Evolutionary conservation across 2,329 filamentous ascomycete species (phyloP), one percentile per base, ranked within the genome.

Genomic region (Tolypocladium sp.): DNA sequence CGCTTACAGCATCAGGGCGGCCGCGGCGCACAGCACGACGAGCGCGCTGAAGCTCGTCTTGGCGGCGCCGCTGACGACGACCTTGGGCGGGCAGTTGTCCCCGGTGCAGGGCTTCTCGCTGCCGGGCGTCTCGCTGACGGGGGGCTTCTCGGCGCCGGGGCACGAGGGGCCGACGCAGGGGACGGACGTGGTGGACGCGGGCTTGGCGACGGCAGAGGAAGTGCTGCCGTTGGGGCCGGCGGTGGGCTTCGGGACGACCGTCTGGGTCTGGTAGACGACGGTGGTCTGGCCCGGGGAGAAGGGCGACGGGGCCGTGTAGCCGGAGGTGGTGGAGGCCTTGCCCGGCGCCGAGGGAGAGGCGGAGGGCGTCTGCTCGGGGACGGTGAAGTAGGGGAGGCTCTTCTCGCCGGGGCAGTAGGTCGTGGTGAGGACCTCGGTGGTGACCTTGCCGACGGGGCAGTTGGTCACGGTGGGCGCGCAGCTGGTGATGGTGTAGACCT

Each of bases 401-500:
- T 55, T 38, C 20, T 60, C 46, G 44, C 58, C 60, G 37, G 63
- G 60, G 61, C 63, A 64, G 63, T 56, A 61, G 9, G 63, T 60
- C 13, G 60, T 60, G 54, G 58, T 62, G 55, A 61, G 30, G 52
- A 65, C 51, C 49, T 63, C 59, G 33, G 61, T 65, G 52, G 57
- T 60, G 37, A 62, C 42, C 41, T 60, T 60, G 37, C 62, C 61
- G 15, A 62, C 64, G 54, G 78, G 77, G 78, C 84, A 87, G 82
- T 85, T 69, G 70, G 82, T 80, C 67, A 84, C 81, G 60, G 77
- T 77, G 57, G 81, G 76, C 59, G 74, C 78, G 76, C 82, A 85
- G 60, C 77, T 79, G 70, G 80, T 84, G 76, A 84, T 75, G 72
- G 82, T 85, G 67, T 79, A 73, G 68, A 81, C 74, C 66, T 76